These are phyloP conservation scores for Aspergillus fructus DNA, from an alignment of 2,329 filamentous ascomycete genomes.

Conservation along the genomic window DNA sequence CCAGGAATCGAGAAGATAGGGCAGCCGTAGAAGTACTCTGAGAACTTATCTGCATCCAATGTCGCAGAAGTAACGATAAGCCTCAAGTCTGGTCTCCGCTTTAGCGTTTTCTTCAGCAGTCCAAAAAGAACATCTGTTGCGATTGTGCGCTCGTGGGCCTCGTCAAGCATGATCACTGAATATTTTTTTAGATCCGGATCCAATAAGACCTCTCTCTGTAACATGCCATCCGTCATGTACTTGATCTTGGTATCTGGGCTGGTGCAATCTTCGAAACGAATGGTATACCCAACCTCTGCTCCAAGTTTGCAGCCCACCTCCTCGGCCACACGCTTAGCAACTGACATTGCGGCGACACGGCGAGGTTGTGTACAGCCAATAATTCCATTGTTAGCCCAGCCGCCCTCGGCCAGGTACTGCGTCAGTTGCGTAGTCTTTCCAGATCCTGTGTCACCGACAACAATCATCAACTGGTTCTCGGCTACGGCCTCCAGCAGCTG, in stretches of 20 bases:
- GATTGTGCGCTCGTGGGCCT: constrained; percentile 96
- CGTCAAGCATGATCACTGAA: constrained; percentile 96
- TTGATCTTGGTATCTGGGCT: constrained; percentile 89
- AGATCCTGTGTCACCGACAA: constrained; percentile 95
- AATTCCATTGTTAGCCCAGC: constrained; percentile 81
- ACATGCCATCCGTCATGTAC: constrained; percentile 99
- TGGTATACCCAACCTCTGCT: constrained; percentile 92
- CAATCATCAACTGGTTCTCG: constrained; percentile 88
- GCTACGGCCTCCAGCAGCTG: constrained; percentile 84
- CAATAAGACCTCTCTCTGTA: constrained; percentile 89
- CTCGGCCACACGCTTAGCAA: constrained; percentile 93
- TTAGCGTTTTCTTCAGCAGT: constrained; percentile 87
- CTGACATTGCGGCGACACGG: constrained; percentile 95
- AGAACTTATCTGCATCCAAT: constrained; percentile 96
- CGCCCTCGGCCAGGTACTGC: constrained; percentile 90
- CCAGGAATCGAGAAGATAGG: constrained; percentile 97
- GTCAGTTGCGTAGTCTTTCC: constrained; percentile 97
- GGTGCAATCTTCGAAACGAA: constrained; percentile 95
- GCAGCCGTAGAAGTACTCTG: constrained; percentile 90
- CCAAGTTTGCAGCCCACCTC: constrained; percentile 91
- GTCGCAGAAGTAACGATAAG: constrained; percentile 96
- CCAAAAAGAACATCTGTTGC: constrained; percentile 94
- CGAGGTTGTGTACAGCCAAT: constrained; percentile 97
- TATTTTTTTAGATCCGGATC: constrained; percentile 88
- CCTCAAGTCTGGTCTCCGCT: constrained; percentile 81